phyloP scores from a whole-genome alignment of 306 rosid species.

The Cucurbita moschata region DNA sequence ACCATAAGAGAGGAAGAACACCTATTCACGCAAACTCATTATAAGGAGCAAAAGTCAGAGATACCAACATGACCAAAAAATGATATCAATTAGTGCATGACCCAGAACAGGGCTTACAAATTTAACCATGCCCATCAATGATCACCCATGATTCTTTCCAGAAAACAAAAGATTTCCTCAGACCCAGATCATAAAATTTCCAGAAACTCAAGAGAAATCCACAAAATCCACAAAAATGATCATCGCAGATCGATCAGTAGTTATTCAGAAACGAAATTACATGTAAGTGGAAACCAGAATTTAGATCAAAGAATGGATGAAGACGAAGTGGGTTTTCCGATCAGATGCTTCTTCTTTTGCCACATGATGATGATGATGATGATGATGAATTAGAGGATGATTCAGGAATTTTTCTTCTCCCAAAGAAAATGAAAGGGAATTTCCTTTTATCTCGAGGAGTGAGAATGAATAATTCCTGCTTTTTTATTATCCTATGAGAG shows the following conservation, averaged over 20 bases:
- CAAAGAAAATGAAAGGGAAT: conserved; percentile 9
- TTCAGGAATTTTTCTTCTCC: not conserved
- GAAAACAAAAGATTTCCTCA: conserved; percentile 9
- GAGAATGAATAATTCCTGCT: conserved; percentile 13
- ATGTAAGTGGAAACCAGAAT: conserved; percentile 7
- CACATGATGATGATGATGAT: not conserved
- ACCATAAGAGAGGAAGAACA: conserved; percentile 15
- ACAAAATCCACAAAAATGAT: conserved; percentile 22
- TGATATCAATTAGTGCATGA: conserved; percentile 20
- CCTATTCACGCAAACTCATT: conserved; percentile 37
- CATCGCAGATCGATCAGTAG: conserved; percentile 33
- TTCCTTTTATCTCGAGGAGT: conserved; percentile 17
- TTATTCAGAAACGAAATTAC: conserved; percentile 49
- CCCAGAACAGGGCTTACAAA: conserved; percentile 37
- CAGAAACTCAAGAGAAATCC: not conserved
- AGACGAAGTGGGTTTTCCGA: conserved; percentile 23
- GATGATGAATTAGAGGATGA: not conserved
- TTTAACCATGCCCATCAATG: conserved; percentile 10
- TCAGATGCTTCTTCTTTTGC: conserved; percentile 10
- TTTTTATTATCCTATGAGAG: conserved; percentile 15
- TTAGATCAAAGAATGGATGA: conserved; percentile 28
- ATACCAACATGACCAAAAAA: conserved; percentile 13
- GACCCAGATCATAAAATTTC: conserved; percentile 28
- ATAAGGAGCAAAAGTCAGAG: conserved; percentile 22
- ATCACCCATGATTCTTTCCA: not conserved